Conservation (phyloP, 2,329 filamentous ascomycete genomes). For the Aspergillus ustus region DNA sequence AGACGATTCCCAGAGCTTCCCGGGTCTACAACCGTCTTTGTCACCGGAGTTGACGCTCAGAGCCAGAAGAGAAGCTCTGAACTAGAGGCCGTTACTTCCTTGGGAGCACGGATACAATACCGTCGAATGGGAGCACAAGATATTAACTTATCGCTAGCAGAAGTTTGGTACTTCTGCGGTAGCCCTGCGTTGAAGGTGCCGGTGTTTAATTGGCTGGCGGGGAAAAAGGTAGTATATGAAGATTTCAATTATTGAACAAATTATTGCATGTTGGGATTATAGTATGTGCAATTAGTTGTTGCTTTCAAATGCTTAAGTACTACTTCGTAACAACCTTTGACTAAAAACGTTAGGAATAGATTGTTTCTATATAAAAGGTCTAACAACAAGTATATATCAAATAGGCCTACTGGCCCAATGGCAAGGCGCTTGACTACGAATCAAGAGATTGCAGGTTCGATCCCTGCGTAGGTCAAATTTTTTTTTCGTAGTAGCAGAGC, state of each 20-base stretch:
- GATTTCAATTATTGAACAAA: constrained; percentile 59
- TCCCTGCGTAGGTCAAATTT: constrained; percentile 7
- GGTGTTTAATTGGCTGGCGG: constrained; percentile 59
- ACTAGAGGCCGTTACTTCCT: constrained; percentile 44
- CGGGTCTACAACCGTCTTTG: constrained; percentile 61
- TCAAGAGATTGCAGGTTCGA: constrained; percentile 58
- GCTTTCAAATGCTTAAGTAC: background rate
- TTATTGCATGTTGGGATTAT: background rate
- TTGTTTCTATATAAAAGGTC: too few species aligned
- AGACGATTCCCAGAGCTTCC: constrained; percentile 57
- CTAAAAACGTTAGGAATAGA: too few species aligned
- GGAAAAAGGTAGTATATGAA: constrained; percentile 61
- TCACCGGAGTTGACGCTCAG: constrained; percentile 57
- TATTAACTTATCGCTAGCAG: constrained; percentile 42
- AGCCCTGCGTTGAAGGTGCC: constrained; percentile 54
- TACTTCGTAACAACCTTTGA: background rate
- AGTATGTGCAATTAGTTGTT: background rate
- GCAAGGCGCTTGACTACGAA: constrained; percentile 30
- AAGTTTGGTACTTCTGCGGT: constrained; percentile 65
- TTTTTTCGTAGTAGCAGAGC: too few species aligned
- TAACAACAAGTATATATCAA: too few species aligned
- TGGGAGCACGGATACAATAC: constrained; percentile 42
- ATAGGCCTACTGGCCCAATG: constrained; percentile 28
- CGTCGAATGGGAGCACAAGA: constrained; percentile 56
- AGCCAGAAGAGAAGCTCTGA: constrained; percentile 44